These are phyloP conservation scores for Botrytis medusae DNA, from an alignment of 2,329 filamentous ascomycete species.

Conservation along the genomic window DNA sequence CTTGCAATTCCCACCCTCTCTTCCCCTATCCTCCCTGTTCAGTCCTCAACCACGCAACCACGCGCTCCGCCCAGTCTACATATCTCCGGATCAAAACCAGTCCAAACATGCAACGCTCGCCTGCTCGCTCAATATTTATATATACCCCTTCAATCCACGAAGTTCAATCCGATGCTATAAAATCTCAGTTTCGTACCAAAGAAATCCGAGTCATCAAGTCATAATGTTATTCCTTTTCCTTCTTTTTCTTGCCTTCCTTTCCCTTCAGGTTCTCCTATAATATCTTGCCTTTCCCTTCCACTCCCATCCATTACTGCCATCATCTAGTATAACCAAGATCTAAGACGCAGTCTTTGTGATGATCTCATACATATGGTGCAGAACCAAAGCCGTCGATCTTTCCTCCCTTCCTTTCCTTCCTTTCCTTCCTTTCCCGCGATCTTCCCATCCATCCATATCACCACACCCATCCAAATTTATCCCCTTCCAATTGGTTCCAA, in stretches of 20 bases:
- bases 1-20: not conserved
- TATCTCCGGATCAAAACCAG: not conserved
- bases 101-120: not conserved
- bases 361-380: not conserved
- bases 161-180: conserved; percentile 9
- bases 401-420: not conserved
- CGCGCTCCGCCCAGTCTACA: not conserved
- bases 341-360: conserved; percentile 1
- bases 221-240: not conserved
- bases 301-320: not conserved
- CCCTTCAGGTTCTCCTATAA: not conserved
- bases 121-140: not conserved
- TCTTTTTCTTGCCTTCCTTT: not conserved
- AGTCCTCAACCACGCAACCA: not conserved
- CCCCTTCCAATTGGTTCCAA: conserved; percentile 10
- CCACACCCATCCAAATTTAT: conserved; percentile 7
- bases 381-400: conserved; percentile 5
- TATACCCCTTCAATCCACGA: not conserved
- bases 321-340: conserved; percentile 1
- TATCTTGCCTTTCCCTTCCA: not conserved
- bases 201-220: conserved; percentile 16
- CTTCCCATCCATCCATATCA: conserved; percentile 11
- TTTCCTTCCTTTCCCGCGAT: not conserved
- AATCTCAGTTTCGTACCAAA: conserved; percentile 8
- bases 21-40: not conserved